Conservation (phyloP, 148 eudicot genomes). For the Diospyros lotus region DNA sequence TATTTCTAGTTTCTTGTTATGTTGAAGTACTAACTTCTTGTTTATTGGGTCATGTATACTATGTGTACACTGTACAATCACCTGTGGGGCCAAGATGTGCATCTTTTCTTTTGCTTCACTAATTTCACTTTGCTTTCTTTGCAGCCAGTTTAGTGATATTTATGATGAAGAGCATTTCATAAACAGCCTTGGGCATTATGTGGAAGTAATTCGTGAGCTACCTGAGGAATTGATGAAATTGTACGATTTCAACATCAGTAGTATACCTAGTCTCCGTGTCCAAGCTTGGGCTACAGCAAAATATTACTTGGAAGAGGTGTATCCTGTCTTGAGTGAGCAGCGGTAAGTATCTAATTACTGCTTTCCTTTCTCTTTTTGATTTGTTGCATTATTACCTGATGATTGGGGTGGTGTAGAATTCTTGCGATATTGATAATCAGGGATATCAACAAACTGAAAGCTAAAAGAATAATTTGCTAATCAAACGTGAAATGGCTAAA, state of each 20-base stretch:
- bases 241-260: conserved; percentile 49
- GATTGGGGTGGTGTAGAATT: background rate
- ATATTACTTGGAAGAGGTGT: conserved; percentile 57
- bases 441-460: background rate
- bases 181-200: conserved; percentile 41
- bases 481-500: background rate
- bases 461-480: background rate
- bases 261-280: conserved; percentile 49
- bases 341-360: conserved; percentile 36
- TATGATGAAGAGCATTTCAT: conserved; percentile 72
- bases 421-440: background rate
- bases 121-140: conserved; percentile 8
- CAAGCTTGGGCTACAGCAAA: conserved; percentile 76
- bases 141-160: conserved; percentile 71
- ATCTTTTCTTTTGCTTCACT: conserved; percentile 3
- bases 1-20: too few species aligned
- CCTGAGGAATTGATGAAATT: conserved; percentile 52
- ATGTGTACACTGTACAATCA: background rate
- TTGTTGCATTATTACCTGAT: background rate
- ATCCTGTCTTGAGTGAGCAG: conserved; percentile 55
- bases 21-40: background rate
- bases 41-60: background rate
- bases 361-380: conserved; percentile 6
- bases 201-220: conserved; percentile 47
- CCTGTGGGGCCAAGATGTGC: background rate